A percentile compares a stretch with the other conserved stretches of the same genome.
phyloP scores from a whole-genome alignment of 73 alveolate species.

The Paramecium bursaria region DNA sequence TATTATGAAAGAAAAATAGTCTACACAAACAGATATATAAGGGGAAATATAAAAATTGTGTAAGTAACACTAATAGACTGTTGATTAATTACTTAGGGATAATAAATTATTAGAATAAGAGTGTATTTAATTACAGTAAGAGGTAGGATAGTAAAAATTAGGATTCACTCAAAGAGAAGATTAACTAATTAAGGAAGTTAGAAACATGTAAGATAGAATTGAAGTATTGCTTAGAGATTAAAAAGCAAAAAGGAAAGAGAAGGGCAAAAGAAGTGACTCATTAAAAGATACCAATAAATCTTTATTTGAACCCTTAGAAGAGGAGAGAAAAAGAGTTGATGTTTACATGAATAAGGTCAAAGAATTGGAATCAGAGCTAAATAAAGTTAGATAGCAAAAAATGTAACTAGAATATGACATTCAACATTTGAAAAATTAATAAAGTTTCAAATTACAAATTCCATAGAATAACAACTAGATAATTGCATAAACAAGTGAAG shows the following conservation, averaged over 20 bases:
- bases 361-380: constrained; percentile 15
- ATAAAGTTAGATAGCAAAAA: constrained; percentile 32
- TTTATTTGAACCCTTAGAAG: too few species aligned
- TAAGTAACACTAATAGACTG: not conserved
- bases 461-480: not conserved
- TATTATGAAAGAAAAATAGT: constrained; percentile 53
- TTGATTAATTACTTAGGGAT: constrained; percentile 34
- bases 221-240: constrained; percentile 6
- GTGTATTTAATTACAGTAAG: not conserved
- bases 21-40: constrained; percentile 25
- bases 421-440: not conserved
- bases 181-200: constrained; percentile 41
- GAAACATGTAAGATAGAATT: constrained; percentile 52
- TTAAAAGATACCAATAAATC: not conserved
- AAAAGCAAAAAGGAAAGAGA: not conserved
- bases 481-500: not conserved
- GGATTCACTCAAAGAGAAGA: constrained; percentile 37
- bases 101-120: constrained; percentile 43
- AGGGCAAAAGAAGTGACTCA: not conserved
- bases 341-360: constrained; percentile 27
- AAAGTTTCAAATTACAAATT: not conserved
- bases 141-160: not conserved
- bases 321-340: constrained; percentile 35
- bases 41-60: constrained; percentile 40
- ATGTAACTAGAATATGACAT: constrained; percentile 29